Evolutionary conservation across 805 yeast genomes (phyloP).

Genomic region (Sugiyamaella qingdaonensis): DNA sequence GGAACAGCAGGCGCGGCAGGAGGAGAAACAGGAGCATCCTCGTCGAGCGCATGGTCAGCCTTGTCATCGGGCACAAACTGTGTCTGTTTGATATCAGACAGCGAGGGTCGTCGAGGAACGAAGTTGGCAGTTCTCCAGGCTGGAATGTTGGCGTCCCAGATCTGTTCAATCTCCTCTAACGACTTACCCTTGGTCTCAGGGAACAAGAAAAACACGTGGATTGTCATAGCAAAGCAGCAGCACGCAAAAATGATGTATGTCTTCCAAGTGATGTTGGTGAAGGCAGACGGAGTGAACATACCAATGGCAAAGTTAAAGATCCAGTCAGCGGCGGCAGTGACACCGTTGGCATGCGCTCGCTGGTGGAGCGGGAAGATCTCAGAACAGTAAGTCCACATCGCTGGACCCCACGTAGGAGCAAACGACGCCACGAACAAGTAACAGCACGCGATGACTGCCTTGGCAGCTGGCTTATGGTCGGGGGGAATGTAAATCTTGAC

Average conservation of each 20-base stretch:
- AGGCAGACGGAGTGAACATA: conserved; percentile 52
- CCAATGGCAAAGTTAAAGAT: conserved; percentile 49
- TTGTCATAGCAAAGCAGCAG: conserved; percentile 45
- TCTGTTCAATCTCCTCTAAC: conserved; percentile 38
- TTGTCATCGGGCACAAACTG: not conserved
- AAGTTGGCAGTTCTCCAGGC: conserved; percentile 71
- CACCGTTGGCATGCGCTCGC: conserved; percentile 51
- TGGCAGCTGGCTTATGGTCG: conserved; percentile 39
- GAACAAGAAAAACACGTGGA: conserved; percentile 35
- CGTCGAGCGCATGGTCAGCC: not conserved
- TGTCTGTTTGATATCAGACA: conserved; percentile 24
- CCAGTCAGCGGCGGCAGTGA: conserved; percentile 42
- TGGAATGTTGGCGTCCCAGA: conserved; percentile 51
- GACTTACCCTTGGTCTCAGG: conserved; percentile 27
- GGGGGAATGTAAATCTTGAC: conserved; percentile 28
- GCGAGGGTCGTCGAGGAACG: conserved; percentile 16
- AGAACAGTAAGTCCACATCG: conserved; percentile 46
- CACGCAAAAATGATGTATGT: conserved; percentile 60
- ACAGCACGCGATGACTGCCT: conserved; percentile 50
- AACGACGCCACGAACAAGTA: conserved; percentile 60
- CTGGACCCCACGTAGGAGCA: conserved; percentile 80
- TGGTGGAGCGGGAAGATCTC: conserved; percentile 45
- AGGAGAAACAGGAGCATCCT: not conserved
- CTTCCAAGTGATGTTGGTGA: conserved; percentile 49
- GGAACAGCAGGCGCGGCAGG: too few species aligned